Evolutionary conservation across 2,329 filamentous ascomycete genomes (phyloP).

Genomic region (Botrytis aclada): DNA sequence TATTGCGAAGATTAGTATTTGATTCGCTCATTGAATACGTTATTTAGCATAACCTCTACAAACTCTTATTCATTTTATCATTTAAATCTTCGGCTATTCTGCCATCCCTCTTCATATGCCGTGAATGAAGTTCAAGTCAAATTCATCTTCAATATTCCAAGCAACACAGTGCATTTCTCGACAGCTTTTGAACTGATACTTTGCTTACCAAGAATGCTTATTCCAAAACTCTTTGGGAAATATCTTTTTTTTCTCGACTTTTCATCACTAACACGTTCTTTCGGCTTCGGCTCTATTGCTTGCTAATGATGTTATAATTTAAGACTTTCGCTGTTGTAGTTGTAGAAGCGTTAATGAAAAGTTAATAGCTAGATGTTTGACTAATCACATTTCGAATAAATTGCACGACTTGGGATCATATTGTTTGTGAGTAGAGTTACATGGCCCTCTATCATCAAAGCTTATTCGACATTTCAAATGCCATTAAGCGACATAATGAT

Average conservation of each 20-base stretch:
- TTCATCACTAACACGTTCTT: neutral
- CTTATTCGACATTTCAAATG: too few species aligned
- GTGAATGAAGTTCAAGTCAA: neutral
- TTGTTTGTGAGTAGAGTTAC: neutral
- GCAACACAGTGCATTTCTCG: neutral
- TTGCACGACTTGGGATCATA: neutral
- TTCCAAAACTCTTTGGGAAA: too few species aligned
- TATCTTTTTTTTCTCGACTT: too few species aligned
- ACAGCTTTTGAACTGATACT: too few species aligned
- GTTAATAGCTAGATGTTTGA: rapidly evolving
- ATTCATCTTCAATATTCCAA: neutral
- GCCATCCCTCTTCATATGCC: rapidly evolving
- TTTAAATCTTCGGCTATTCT: neutral
- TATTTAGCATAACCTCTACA: neutral
- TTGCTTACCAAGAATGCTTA: too few species aligned
- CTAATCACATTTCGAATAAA: neutral
- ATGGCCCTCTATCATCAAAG: too few species aligned
- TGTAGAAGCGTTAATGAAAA: rapidly evolving
- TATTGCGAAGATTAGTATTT: neutral
- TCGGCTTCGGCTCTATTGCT: neutral
- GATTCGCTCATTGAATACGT: rapidly evolving
- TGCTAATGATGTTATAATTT: too few species aligned
- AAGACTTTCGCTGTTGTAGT: neutral
- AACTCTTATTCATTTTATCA: neutral
- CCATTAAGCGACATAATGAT: too few species aligned